Conservation (phyloP, 495 filamentous ascomycete species). For the Penicillium flavigenum region DNA sequence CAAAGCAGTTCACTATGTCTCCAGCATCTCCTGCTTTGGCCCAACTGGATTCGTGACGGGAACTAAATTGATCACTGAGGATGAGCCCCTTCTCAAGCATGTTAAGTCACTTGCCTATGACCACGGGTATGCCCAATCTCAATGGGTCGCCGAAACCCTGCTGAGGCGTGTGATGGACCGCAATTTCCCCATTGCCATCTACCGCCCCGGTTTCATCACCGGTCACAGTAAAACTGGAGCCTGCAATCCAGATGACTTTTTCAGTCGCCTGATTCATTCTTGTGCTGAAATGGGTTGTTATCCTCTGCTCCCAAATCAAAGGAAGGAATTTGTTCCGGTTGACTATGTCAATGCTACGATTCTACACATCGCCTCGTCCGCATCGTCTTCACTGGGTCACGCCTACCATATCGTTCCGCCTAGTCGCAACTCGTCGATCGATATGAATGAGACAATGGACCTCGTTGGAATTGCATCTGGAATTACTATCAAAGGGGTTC, state of each 20-base stretch:
- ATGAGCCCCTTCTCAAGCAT: too few species aligned
- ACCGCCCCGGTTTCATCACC: slow-evolving; percentile 26
- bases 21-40: slow-evolving; percentile 22
- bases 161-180: slow-evolving; percentile 17
- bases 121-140: slow-evolving; percentile 28
- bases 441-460: slow-evolving; percentile 18
- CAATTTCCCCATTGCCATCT: slow-evolving; percentile 22
- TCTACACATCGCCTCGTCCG: slow-evolving; percentile 15
- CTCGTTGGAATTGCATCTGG: not conserved
- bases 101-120: slow-evolving; percentile 5
- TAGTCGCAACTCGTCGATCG: slow-evolving; percentile 5
- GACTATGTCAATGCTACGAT: slow-evolving; percentile 20
- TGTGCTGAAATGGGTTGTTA: slow-evolving; percentile 18
- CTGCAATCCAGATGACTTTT: slow-evolving; percentile 24
- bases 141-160: slow-evolving; percentile 27
- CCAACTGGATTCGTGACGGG: slow-evolving; percentile 13
- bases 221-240: slow-evolving; percentile 20
- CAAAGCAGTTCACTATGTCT: slow-evolving; percentile 19
- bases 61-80: too few species aligned
- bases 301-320: slow-evolving; percentile 18
- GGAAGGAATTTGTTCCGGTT: slow-evolving; percentile 24
- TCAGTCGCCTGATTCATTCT: slow-evolving; percentile 20
- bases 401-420: slow-evolving; percentile 19
- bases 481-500: too few species aligned
- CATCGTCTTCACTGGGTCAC: slow-evolving; percentile 13